phyloP scores from a whole-genome alignment of 176 grass and related monocot species.

The Oryza glumipatula region DNA sequence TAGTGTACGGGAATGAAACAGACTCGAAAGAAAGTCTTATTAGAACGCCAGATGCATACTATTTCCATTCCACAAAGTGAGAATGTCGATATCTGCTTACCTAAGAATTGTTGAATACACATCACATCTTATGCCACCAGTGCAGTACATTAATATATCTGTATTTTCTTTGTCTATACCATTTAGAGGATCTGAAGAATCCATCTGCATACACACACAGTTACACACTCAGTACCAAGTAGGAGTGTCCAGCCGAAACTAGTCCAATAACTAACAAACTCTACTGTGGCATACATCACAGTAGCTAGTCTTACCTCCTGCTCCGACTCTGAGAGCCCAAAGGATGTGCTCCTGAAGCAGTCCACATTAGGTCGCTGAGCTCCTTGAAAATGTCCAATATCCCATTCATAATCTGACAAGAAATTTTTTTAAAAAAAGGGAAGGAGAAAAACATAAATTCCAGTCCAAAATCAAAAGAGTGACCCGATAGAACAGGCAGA shows the following conservation, averaged over 20 bases:
- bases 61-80: neutral
- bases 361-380: constrained; percentile 86
- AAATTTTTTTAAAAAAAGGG: neutral
- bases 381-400: constrained; percentile 98
- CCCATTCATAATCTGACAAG: constrained; percentile 94
- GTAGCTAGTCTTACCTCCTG: constrained; percentile 56
- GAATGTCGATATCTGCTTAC: constrained; percentile 42
- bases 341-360: constrained; percentile 96
- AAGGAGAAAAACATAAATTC: neutral
- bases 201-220: constrained; percentile 39
- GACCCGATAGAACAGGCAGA: neutral
- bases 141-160: constrained; percentile 97
- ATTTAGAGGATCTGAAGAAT: constrained; percentile 63
- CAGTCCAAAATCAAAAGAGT: neutral
- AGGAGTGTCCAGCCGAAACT: neutral
- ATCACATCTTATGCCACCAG: constrained; percentile 90
- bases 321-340: constrained; percentile 70
- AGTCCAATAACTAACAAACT: neutral
- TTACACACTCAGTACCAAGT: neutral
- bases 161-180: constrained; percentile 74
- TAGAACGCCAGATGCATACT: neutral
- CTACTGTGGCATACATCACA: neutral
- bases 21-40: neutral
- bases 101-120: constrained; percentile 90
- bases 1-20: neutral